Evolutionary conservation across 2,329 filamentous ascomycete genomes (phyloP).

Genomic region (Tolypocladium amazonense): DNA sequence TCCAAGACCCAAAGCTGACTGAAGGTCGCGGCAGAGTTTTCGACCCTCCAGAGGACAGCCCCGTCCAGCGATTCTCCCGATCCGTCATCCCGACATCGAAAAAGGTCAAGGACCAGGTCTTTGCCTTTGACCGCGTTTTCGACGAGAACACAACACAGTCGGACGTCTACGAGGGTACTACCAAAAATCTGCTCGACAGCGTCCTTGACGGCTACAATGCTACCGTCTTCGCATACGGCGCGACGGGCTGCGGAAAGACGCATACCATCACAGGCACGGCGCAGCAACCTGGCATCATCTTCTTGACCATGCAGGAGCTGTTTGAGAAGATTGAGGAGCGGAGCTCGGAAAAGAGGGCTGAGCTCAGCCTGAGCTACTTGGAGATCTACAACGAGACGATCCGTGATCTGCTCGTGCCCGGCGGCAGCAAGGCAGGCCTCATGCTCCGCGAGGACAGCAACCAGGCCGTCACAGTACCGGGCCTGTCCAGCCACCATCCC

Average conservation of each 20-base stretch:
- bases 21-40: constrained; percentile 59
- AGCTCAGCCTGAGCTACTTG: constrained; percentile 86
- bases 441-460: constrained; percentile 94
- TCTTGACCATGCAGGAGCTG: constrained; percentile 96
- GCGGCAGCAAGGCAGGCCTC: constrained; percentile 69
- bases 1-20: constrained; percentile 6
- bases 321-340: constrained; percentile 92
- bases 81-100: constrained; percentile 77
- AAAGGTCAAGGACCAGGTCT: constrained; percentile 93
- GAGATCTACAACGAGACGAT: constrained; percentile 99
- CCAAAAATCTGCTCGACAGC: constrained; percentile 79
- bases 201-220: constrained; percentile 97
- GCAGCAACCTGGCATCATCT: constrained; percentile 93
- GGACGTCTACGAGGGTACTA: constrained; percentile 93
- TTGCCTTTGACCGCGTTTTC: constrained; percentile 93
- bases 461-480: constrained; percentile 82
- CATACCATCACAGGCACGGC: constrained; percentile 92
- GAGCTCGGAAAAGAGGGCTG: constrained; percentile 76
- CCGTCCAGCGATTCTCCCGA: constrained; percentile 76
- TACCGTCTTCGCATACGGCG: constrained; percentile 96
- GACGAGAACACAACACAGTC: constrained; percentile 88
- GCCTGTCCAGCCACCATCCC: constrained; percentile 83
- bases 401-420: constrained; percentile 81
- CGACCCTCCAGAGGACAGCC: constrained; percentile 90
- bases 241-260: constrained; percentile 95